A percentile compares a stretch with the other conserved stretches of the same genome.
Evolutionary conservation across 176 grass and related monocot species (phyloP).

Genomic region (Themeda triandra): DNA sequence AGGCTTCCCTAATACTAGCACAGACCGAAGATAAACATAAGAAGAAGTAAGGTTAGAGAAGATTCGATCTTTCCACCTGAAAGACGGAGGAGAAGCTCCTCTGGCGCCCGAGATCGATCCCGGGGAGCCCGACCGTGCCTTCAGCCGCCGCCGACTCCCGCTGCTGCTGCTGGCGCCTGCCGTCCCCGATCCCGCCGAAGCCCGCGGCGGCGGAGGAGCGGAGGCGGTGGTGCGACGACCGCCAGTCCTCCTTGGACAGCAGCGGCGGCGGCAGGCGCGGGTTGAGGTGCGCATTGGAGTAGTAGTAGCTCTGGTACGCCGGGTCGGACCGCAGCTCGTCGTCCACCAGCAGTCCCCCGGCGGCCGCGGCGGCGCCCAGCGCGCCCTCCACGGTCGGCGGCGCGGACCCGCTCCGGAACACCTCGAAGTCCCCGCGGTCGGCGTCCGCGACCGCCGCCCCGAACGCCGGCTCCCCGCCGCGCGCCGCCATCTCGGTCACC

Average conservation of each 20-base stretch:
- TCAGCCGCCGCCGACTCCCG: conserved; percentile 17
- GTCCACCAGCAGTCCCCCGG: conserved; percentile 33
- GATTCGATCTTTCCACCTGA: conserved; percentile 56
- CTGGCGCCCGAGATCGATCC: conserved; percentile 45
- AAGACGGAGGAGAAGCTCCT: conserved; percentile 54
- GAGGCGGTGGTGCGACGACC: conserved; percentile 47
- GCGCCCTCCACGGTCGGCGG: conserved; percentile 66
- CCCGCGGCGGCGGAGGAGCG: conserved; percentile 22
- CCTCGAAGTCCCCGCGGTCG: conserved; percentile 60
- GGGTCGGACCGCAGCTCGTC: conserved; percentile 66
- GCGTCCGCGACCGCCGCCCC: conserved; percentile 21
- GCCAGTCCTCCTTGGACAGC: conserved; percentile 73
- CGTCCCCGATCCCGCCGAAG: conserved; percentile 58
- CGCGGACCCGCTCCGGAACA: conserved; percentile 75
- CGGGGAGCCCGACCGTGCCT: conserved; percentile 40
- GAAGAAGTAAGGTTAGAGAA: background rate
- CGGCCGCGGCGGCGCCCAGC: conserved; percentile 30
- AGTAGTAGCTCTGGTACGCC: conserved; percentile 66
- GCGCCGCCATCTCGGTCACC: conserved; percentile 62
- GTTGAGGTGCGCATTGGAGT: conserved; percentile 75
- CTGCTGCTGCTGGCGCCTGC: conserved; percentile 28
- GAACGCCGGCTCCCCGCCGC: conserved; percentile 41
- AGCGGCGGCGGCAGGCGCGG: conserved; percentile 66
- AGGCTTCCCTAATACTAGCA: background rate
- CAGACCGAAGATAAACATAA: conserved; percentile 17